Conservation (phyloP, 192 early-diverging fungal species). For the Backusella morwellensis region DNA sequence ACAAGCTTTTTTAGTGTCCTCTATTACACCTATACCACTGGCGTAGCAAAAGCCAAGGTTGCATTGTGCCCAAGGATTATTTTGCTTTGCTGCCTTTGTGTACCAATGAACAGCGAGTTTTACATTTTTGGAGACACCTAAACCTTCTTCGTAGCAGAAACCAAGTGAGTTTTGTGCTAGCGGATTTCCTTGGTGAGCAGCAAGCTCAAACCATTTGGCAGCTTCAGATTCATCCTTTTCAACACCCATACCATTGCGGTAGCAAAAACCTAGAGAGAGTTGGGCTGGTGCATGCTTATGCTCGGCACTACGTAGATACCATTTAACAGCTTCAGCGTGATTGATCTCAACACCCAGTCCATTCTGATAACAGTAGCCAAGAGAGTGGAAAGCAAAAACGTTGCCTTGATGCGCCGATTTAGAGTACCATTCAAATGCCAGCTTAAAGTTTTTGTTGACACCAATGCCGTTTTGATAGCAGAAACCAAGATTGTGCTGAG, state of each 20-base stretch:
- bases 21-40: constrained; percentile 71
- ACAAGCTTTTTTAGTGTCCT: constrained; percentile 49
- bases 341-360: constrained; percentile 53
- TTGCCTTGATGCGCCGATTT: constrained; percentile 49
- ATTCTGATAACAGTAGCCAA: constrained; percentile 61
- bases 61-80: constrained; percentile 82
- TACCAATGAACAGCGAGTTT: constrained; percentile 65
- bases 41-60: constrained; percentile 80
- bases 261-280: constrained; percentile 57
- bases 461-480: constrained; percentile 89
- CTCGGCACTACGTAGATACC: constrained; percentile 56
- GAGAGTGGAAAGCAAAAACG: constrained; percentile 56
- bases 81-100: constrained; percentile 61
- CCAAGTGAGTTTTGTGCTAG: constrained; percentile 72
- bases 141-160: constrained; percentile 78
- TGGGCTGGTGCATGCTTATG: constrained; percentile 55
- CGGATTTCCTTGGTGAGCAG: constrained; percentile 49
- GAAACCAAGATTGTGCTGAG: constrained; percentile 71
- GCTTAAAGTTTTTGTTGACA: constrained; percentile 49
- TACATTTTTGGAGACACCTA: constrained; percentile 55
- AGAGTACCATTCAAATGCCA: constrained; percentile 53
- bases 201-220: constrained; percentile 54
- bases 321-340: constrained; percentile 50
- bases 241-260: constrained; percentile 58
- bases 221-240: constrained; percentile 47